phyloP scores from a whole-genome alignment of 1,284 basidiomycete species.

The Coriolopsis trogii region DNA sequence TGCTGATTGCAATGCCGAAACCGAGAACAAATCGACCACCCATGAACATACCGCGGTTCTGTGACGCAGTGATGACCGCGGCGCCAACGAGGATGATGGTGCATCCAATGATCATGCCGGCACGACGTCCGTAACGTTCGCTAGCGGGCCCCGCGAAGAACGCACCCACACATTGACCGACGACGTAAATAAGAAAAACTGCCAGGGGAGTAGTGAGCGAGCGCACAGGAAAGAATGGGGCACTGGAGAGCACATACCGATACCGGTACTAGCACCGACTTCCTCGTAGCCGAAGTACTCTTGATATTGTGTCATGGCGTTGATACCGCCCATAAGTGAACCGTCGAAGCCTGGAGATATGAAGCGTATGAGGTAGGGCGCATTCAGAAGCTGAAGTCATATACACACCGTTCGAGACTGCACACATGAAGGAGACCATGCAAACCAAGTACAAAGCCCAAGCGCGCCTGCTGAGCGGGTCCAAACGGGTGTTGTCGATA shows the following conservation, averaged over 20 bases:
- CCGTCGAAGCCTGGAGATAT: conserved; percentile 9
- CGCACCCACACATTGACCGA: conserved; percentile 10
- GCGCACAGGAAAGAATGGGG: neutral
- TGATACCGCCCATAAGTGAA: conserved; percentile 15
- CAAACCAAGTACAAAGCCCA: conserved; percentile 11
- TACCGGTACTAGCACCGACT: conserved; percentile 10
- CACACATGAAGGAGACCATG: conserved; percentile 12
- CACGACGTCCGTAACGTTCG: conserved; percentile 10
- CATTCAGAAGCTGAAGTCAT: too few species aligned
- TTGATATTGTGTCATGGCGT: conserved; percentile 13
- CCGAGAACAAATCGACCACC: conserved; percentile 16
- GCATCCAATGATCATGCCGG: conserved; percentile 10
- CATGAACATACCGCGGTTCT: conserved; percentile 14
- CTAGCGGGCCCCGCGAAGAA: conserved; percentile 13
- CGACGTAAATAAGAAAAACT: conserved; percentile 17
- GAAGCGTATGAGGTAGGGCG: too few species aligned
- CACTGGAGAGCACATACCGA: conserved; percentile 1
- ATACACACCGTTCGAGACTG: conserved; percentile 5
- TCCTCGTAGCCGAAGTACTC: conserved; percentile 7
- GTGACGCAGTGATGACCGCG: conserved; percentile 5
- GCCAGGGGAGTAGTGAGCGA: neutral
- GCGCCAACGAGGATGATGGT: conserved; percentile 14
- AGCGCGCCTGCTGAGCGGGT: conserved; percentile 8
- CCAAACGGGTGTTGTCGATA: conserved; percentile 11
- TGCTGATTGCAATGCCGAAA: conserved; percentile 16